Evolutionary conservation across 2,329 filamentous ascomycete species (phyloP).

Genomic region (Botryotinia globosa): DNA sequence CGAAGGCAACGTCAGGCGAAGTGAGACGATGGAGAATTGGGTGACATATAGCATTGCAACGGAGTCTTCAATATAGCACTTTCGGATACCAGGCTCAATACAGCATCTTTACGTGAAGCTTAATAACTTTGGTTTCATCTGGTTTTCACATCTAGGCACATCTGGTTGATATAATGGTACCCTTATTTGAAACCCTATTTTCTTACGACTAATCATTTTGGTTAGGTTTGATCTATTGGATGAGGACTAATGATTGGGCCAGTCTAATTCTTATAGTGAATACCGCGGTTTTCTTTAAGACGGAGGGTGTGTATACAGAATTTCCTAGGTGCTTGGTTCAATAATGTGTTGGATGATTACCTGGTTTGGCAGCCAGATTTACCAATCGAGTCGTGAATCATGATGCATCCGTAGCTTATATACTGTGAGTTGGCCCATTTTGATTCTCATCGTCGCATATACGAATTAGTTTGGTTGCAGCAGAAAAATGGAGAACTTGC

Average conservation of each 20-base stretch:
- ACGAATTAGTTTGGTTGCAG: neutral
- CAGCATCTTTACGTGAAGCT: neutral
- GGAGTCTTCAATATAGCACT: conserved; percentile 9
- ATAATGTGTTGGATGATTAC: neutral
- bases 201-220: neutral
- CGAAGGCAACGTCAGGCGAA: conserved; percentile 34
- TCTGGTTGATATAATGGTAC: neutral
- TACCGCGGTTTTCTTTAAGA: neutral
- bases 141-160: neutral
- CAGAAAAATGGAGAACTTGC: neutral
- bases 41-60: conserved; percentile 14
- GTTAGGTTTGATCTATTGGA: neutral
- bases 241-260: neutral
- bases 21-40: conserved; percentile 19
- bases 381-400: neutral
- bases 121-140: neutral
- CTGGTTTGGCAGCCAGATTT: neutral
- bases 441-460: neutral
- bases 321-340: neutral
- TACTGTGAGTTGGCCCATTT: neutral
- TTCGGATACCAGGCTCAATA: conserved; percentile 6
- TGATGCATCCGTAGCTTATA: neutral
- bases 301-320: neutral
- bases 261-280: neutral
- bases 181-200: neutral